A percentile compares a stretch with the other conserved stretches of the same genome.
Conservation (phyloP, 2,329 filamentous ascomycete genomes). For the Aspergillus sojae region DNA sequence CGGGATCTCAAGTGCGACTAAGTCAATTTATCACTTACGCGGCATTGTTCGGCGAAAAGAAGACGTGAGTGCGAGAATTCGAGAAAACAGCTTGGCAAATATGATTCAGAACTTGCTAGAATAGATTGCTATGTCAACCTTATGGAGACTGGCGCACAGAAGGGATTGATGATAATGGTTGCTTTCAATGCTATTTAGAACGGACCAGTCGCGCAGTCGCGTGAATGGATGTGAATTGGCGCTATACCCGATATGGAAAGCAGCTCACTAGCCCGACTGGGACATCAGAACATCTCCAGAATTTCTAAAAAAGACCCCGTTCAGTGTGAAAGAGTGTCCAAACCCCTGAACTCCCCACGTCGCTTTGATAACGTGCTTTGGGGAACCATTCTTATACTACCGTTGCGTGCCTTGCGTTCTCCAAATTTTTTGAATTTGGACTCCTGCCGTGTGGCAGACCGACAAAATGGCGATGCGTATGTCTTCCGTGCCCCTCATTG, state of each 20-base stretch:
- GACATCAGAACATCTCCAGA: constrained; percentile 33
- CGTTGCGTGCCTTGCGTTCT: constrained; percentile 13
- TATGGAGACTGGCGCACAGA: constrained; percentile 1
- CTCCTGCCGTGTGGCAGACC: constrained; percentile 37
- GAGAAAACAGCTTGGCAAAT: constrained; percentile 36
- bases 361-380: constrained; percentile 14
- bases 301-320: constrained; percentile 33
- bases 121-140: not conserved
- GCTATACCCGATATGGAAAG: constrained; percentile 40
- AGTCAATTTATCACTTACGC: constrained; percentile 37
- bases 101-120: not conserved
- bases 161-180: constrained; percentile 9
- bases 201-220: constrained; percentile 31
- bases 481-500: constrained; percentile 43
- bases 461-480: constrained; percentile 53
- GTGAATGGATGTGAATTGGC: constrained; percentile 28
- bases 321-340: constrained; percentile 21
- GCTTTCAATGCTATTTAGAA: constrained; percentile 13
- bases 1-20: constrained; percentile 12
- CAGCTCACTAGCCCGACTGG: constrained; percentile 43
- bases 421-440: constrained; percentile 14
- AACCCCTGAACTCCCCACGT: constrained; percentile 28
- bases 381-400: constrained; percentile 13
- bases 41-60: constrained; percentile 36
- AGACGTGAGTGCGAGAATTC: constrained; percentile 26